phyloP scores from a whole-genome alignment of 257 asterid genomes.

The Gynochthodes officinalis region DNA sequence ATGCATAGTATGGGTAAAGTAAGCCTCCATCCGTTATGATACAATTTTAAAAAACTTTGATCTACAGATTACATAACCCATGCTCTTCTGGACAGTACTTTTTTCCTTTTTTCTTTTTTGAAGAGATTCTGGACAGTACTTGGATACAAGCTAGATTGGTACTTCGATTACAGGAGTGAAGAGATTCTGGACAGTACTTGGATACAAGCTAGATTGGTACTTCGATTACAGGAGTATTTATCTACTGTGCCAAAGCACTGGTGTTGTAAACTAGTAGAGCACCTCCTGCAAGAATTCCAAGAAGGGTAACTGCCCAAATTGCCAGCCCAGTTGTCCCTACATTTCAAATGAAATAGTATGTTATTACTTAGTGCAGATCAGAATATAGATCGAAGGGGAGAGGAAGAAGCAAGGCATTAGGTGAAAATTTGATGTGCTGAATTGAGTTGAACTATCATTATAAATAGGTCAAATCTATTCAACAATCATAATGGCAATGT shows the following conservation, averaged over 20 bases:
- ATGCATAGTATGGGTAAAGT: neutral
- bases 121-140: too few species aligned
- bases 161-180: neutral
- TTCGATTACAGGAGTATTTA: neutral
- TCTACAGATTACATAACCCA: conserved; percentile 6
- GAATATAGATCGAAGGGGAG: too few species aligned
- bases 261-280: conserved; percentile 97
- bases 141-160: conserved; percentile 11
- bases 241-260: conserved; percentile 85
- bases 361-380: neutral
- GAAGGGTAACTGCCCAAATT: conserved; percentile 84
- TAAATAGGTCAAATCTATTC: too few species aligned
- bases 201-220: conserved; percentile 10
- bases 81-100: conserved; percentile 6
- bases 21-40: neutral
- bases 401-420: too few species aligned
- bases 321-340: conserved; percentile 82
- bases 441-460: too few species aligned
- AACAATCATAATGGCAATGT: too few species aligned
- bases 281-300: conserved; percentile 82
- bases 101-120: too few species aligned
- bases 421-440: too few species aligned
- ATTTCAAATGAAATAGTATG: neutral
- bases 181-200: conserved; percentile 9
- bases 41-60: neutral